Percentiles rank a stretch among this genome's conserved stretches.
Conservation (phyloP, 768 basidiomycete genomes). For the Trametes sanguinea region DNA sequence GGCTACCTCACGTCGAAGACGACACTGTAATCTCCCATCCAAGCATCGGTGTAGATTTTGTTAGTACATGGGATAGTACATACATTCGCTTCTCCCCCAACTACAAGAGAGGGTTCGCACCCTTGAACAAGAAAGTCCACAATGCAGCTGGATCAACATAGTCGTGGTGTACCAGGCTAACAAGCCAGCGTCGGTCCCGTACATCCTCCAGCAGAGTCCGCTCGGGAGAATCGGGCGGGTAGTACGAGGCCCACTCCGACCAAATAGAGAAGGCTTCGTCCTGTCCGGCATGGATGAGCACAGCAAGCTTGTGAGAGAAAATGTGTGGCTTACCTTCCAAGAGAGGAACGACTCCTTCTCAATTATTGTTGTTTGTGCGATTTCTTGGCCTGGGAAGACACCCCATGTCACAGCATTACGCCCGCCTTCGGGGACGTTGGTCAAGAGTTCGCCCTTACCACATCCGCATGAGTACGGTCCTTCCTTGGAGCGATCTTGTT, state of each 20-base stretch:
- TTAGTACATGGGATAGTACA: too few species aligned
- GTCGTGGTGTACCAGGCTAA: slow-evolving; percentile 93
- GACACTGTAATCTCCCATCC: too few species aligned
- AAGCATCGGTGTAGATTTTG: too few species aligned
- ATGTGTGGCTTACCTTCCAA: slow-evolving; percentile 77
- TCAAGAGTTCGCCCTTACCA: slow-evolving; percentile 75
- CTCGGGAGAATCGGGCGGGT: slow-evolving; percentile 72
- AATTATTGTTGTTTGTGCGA: slow-evolving; percentile 95
- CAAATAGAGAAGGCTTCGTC: slow-evolving; percentile 97
- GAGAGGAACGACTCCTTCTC: slow-evolving; percentile 92
- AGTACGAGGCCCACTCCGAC: slow-evolving; percentile 91
- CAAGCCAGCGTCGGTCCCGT: slow-evolving; percentile 78
- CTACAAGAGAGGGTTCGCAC: slow-evolving; percentile 15
- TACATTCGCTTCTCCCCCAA: not conserved
- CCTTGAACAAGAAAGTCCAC: slow-evolving; percentile 79
- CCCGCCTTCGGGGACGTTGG: slow-evolving; percentile 75
- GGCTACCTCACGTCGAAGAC: too few species aligned
- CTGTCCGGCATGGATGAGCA: slow-evolving; percentile 41
- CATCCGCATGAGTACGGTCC: not conserved
- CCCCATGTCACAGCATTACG: slow-evolving; percentile 99
- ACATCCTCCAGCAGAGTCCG: slow-evolving; percentile 73
- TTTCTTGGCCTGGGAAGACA: slow-evolving; percentile 95
- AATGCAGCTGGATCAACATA: slow-evolving; percentile 77
- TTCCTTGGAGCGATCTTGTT: not conserved
- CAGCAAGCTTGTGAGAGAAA: not conserved